Percentiles rank a stretch among this genome's conserved stretches.
phyloP scores from a whole-genome alignment of 768 basidiomycete species.

The Agrocybe chaxingu region DNA sequence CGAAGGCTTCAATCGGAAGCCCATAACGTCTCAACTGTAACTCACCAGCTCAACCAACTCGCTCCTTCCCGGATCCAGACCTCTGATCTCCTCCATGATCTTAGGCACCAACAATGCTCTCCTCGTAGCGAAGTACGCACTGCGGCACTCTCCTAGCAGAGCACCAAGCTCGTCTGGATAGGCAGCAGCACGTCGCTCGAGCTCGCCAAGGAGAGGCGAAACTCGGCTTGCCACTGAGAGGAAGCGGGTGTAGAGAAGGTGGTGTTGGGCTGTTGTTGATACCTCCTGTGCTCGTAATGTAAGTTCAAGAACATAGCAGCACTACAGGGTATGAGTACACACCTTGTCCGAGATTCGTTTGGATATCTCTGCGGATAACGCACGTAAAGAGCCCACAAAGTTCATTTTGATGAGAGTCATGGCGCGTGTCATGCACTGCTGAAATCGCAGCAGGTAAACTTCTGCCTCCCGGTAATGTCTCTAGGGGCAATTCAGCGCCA shows the following conservation, averaged over 20 bases:
- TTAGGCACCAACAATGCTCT: conserved; percentile 67
- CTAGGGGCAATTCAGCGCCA: conserved; percentile 35
- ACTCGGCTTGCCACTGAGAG: conserved; percentile 66
- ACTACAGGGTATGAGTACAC: conserved; percentile 2
- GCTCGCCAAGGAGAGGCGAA: conserved; percentile 76
- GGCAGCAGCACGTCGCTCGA: conserved; percentile 71
- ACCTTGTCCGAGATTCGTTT: conserved; percentile 78
- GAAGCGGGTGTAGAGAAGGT: conserved; percentile 91
- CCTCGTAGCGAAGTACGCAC: conserved; percentile 76
- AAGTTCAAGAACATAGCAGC: neutral
- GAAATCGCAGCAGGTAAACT: conserved; percentile 92
- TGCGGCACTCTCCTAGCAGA: conserved; percentile 82
- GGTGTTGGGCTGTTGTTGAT: conserved; percentile 74
- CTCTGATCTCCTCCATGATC: conserved; percentile 79
- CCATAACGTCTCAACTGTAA: neutral
- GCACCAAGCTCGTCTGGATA: conserved; percentile 85
- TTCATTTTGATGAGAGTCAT: conserved; percentile 99
- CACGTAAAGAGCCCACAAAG: conserved; percentile 82
- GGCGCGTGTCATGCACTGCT: conserved; percentile 96
- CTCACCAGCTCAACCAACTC: conserved; percentile 87
- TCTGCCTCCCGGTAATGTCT: conserved; percentile 91
- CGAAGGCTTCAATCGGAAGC: neutral
- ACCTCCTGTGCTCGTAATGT: conserved; percentile 50
- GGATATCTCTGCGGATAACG: conserved; percentile 74
- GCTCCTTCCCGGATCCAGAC: conserved; percentile 72